A percentile compares a stretch with the other conserved stretches of the same genome.
Conservation (phyloP, 2,329 filamentous ascomycete genomes). For the Alternaria gaisen region DNA sequence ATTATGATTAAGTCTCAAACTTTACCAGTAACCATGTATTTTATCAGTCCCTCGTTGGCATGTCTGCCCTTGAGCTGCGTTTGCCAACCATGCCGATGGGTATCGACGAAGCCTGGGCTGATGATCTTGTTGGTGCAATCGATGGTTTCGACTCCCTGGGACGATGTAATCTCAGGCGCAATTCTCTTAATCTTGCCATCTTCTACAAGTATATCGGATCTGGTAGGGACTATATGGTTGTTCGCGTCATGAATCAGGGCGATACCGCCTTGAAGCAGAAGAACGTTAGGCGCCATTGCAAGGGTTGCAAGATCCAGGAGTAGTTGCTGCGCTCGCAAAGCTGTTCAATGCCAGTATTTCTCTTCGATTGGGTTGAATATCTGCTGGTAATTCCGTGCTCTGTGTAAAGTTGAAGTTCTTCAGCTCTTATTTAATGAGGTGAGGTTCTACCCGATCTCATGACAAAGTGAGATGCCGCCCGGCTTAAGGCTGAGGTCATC, state of each 20-base stretch:
- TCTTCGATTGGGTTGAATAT: neutral
- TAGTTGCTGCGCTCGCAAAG: neutral
- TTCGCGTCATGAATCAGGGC: constrained; percentile 50
- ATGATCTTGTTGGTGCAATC: constrained; percentile 63
- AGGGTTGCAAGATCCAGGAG: neutral
- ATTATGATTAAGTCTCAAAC: neutral
- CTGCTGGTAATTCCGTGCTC: neutral
- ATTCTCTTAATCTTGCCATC: constrained; percentile 49
- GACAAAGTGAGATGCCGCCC: neutral
- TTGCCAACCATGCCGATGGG: constrained; percentile 62
- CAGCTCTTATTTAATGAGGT: neutral
- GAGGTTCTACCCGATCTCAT: too few relatives aligned
- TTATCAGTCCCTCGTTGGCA: constrained; percentile 59
- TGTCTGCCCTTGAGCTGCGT: constrained; percentile 64
- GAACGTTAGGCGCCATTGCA: constrained; percentile 6
- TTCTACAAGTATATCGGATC: constrained; percentile 45
- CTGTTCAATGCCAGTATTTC: neutral
- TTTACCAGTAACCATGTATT: constrained; percentile 54
- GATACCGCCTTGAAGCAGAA: constrained; percentile 49
- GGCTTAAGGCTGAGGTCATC: neutral
- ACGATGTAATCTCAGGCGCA: constrained; percentile 35
- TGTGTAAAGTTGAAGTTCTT: neutral
- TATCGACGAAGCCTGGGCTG: constrained; percentile 63
- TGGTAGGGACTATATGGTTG: constrained; percentile 42
- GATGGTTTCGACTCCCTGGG: constrained; percentile 52